Evolutionary conservation across 257 asterid species (phyloP), one percentile per base, ranked within the genome.

Genomic region (Schizonepeta tenuifolia): DNA sequence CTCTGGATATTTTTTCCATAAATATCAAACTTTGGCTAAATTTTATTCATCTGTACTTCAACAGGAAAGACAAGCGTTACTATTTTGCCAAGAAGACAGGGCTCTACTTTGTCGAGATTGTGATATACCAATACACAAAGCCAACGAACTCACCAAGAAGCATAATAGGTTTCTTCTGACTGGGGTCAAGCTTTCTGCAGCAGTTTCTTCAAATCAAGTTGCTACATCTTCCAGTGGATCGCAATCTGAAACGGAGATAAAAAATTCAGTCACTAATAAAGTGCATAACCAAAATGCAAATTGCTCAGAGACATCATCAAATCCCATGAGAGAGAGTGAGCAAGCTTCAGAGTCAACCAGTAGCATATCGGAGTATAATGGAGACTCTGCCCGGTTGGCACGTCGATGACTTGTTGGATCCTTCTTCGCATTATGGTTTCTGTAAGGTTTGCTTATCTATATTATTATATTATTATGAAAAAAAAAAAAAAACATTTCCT

Each of bases 331-430:
- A 26, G 75, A 65, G 62, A 78, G 69, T 31, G 84, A 85, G 79
- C 88, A 81, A 65, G 86, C 74, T 53, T 80, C 86, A 22, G 80
- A 75, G 22, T 78, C 90, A 17, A 74, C 84, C 9, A 83, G 87
- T 74, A 88, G 84, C 81, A 85, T 92, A 69, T 89, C 99, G 0
- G 99, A 94, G 72, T 91, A 91, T 95, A 74, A 88, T 83, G 15
- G 95, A 89, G 65, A 91, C 64, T 73, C 49, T 91, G 12, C 99
- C 99, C 0, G 96, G 97, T 2, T 94, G 97, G 97, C 97, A 83
- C 13, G 95, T 91, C 15, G 99, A 94, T 61, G 97, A 94, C 38
- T 81, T 94, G 56, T 85, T 94, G 46, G 91, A 92, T 73, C 83
- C 89, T 77, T 75, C 89, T 31, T 71, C 86, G 28, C 73, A 84